Percentiles rank a stretch among this genome's conserved stretches.
phyloP scores from a whole-genome alignment of 108 stramenopile genomes.

The Skeletonema marinoi region DNA sequence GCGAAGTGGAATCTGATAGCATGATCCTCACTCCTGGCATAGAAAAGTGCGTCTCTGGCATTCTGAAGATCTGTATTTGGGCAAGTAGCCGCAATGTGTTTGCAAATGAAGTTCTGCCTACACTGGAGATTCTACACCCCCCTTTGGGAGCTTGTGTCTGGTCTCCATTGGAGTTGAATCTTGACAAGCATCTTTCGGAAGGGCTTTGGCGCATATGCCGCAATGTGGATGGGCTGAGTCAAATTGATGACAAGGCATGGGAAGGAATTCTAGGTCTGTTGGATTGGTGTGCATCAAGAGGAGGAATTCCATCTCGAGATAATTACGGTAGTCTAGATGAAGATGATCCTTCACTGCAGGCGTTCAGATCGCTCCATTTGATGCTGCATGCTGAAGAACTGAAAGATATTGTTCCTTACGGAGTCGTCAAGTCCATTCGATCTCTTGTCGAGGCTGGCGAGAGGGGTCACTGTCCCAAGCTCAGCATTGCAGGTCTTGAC shows the following conservation, averaged over 20 bases:
- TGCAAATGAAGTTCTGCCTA: conserved; percentile 67
- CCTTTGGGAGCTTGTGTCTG: conserved; percentile 32
- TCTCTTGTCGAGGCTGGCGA: conserved; percentile 69
- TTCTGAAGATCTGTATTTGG: conserved; percentile 66
- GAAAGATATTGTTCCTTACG: conserved; percentile 56
- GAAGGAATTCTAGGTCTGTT: conserved; percentile 64
- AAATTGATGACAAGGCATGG: conserved; percentile 68
- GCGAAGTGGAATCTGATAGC: conserved; percentile 24
- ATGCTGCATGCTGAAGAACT: conserved; percentile 73
- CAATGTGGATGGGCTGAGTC: conserved; percentile 61
- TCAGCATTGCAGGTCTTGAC: conserved; percentile 81
- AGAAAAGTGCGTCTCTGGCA: conserved; percentile 81
- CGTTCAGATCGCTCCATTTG: conserved; percentile 78
- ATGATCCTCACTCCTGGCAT: conserved; percentile 62
- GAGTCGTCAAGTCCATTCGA: conserved; percentile 51
- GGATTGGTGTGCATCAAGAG: conserved; percentile 71
- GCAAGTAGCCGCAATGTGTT: conserved; percentile 58
- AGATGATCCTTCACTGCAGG: conserved; percentile 80
- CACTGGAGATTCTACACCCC: conserved; percentile 52
- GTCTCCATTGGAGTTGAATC: conserved; percentile 47
- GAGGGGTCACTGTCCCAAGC: conserved; percentile 65
- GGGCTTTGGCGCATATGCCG: conserved; percentile 81
- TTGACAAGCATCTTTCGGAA: conserved; percentile 78
- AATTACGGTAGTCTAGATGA: conserved; percentile 57
- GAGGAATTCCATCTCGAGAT: conserved; percentile 45